phyloP scores from a whole-genome alignment of 768 basidiomycete genomes.

The Amanita rubescens region DNA sequence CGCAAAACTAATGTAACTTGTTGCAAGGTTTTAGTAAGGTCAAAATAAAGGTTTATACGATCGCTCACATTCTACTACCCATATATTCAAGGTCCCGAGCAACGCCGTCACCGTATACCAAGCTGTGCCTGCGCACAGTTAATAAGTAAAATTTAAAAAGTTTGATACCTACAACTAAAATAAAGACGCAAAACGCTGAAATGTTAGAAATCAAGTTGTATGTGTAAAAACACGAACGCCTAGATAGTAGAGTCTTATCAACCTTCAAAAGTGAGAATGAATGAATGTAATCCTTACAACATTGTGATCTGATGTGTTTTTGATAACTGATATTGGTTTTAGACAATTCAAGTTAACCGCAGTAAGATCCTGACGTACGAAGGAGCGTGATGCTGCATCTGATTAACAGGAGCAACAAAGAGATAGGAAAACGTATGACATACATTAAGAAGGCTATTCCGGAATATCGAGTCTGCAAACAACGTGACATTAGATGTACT shows the following conservation, averaged over 20 bases:
- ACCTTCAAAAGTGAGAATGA: background rate
- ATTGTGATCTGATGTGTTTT: background rate
- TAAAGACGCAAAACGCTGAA: background rate
- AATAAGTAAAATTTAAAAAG: too few relatives aligned
- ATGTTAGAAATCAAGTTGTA: background rate
- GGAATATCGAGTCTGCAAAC: background rate
- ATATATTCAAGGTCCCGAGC: background rate
- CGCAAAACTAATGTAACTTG: background rate
- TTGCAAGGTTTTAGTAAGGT: background rate
- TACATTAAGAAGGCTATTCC: background rate
- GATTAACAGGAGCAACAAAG: background rate
- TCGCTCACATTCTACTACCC: background rate
- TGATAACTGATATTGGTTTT: background rate
- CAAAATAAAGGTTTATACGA: background rate
- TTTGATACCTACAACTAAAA: background rate
- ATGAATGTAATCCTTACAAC: background rate
- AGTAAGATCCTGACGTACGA: background rate
- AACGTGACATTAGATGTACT: background rate
- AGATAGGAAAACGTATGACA: background rate
- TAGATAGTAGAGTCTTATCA: background rate
- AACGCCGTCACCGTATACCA: background rate
- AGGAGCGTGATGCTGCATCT: background rate
- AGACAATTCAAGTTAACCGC: background rate
- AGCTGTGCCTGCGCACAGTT: background rate
- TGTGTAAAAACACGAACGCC: background rate